Evolutionary conservation across 495 filamentous ascomycete species (phyloP).

Genomic region (Xylaria scruposa): DNA sequence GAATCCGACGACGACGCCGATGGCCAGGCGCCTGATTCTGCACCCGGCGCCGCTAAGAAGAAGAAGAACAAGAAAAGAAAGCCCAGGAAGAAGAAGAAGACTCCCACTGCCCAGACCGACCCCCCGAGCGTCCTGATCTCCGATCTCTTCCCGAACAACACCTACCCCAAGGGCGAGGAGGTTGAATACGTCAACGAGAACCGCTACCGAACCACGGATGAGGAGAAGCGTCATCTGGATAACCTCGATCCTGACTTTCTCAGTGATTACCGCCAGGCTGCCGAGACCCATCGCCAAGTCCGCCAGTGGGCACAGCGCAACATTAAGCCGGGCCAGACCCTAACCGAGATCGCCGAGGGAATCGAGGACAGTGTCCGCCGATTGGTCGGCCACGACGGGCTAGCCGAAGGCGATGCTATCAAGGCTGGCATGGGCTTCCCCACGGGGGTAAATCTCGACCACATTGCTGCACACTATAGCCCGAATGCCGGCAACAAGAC

Average conservation of each 20-base stretch:
- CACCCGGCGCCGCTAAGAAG: slow-evolving; percentile 51
- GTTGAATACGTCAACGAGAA: slow-evolving; percentile 80
- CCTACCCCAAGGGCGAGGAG: slow-evolving; percentile 82
- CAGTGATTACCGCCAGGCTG: slow-evolving; percentile 83
- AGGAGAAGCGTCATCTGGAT: slow-evolving; percentile 87
- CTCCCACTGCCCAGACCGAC: slow-evolving; percentile 73
- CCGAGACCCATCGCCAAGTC: slow-evolving; percentile 88
- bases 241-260: slow-evolving; percentile 85
- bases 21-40: slow-evolving; percentile 44
- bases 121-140: slow-evolving; percentile 79
- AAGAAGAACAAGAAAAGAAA: slow-evolving; percentile 82
- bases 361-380: slow-evolving; percentile 87
- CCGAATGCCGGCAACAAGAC: slow-evolving; percentile 92
- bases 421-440: slow-evolving; percentile 90
- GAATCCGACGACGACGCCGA: slow-evolving; percentile 71
- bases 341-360: slow-evolving; percentile 82
- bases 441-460: slow-evolving; percentile 83
- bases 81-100: slow-evolving; percentile 81
- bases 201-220: slow-evolving; percentile 78
- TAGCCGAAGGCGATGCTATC: slow-evolving; percentile 79
- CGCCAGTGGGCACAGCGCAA: slow-evolving; percentile 81
- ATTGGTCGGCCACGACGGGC: slow-evolving; percentile 75
- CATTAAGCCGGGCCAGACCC: slow-evolving; percentile 79
- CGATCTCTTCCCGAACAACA: slow-evolving; percentile 74
- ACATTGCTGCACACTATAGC: slow-evolving; percentile 88